phyloP scores from a whole-genome alignment of 73 alveolate species.

The Paraurostyla sp. region DNA sequence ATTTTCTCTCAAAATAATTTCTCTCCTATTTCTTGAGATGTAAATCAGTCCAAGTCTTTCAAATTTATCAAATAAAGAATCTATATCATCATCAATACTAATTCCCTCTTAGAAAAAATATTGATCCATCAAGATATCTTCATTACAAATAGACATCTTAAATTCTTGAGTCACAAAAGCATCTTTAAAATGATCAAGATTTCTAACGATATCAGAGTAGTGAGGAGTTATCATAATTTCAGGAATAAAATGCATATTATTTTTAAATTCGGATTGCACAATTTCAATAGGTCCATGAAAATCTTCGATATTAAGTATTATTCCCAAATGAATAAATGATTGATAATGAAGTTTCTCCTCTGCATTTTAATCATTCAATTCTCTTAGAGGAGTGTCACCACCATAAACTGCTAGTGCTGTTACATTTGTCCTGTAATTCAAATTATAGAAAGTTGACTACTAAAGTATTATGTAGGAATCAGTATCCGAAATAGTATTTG shows the following conservation, averaged over 20 bases:
- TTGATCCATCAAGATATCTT: not conserved
- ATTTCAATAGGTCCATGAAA: constrained; percentile 10
- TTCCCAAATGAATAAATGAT: not conserved
- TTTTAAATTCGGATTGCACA: not conserved
- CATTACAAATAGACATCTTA: constrained; percentile 7
- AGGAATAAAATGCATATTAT: constrained; percentile 42
- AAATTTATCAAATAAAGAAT: constrained; percentile 18
- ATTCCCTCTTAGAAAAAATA: constrained; percentile 7
- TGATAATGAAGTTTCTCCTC: not conserved
- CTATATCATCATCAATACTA: constrained; percentile 23
- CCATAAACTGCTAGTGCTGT: constrained; percentile 36
- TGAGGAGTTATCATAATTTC: constrained; percentile 19
- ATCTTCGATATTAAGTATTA: constrained; percentile 13
- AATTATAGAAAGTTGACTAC: constrained; percentile 2
- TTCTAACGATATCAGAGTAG: not conserved
- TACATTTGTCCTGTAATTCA: not conserved
- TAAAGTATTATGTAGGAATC: not conserved
- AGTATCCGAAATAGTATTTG: not conserved
- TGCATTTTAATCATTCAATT: not conserved
- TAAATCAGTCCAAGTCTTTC: not conserved
- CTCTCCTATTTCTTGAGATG: not conserved
- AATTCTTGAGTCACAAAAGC: not conserved
- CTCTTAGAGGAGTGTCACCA: not conserved
- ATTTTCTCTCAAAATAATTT: not conserved
- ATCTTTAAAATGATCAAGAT: constrained; percentile 15